Conservation (phyloP, 225 moss, liverwort and hornwort species). For the Neckera pumila region DNA sequence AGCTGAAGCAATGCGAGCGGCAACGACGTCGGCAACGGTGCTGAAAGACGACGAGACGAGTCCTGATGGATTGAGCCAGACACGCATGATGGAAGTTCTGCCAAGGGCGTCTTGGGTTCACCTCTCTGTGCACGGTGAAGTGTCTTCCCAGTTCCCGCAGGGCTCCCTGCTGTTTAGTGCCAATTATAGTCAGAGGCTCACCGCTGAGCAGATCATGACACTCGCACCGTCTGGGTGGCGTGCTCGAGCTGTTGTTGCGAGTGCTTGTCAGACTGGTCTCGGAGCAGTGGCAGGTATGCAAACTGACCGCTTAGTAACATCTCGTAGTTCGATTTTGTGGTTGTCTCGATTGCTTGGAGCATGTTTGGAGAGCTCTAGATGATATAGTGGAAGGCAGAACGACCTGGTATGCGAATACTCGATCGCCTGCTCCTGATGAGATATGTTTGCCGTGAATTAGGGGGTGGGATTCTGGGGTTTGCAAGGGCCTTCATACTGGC, state of each 20-base stretch:
- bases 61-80: neutral
- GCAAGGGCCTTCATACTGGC: too few relatives aligned
- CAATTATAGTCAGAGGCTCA: neutral
- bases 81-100: neutral
- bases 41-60: neutral
- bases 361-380: too few relatives aligned
- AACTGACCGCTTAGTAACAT: too few relatives aligned
- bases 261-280: neutral
- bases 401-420: too few relatives aligned
- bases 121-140: neutral
- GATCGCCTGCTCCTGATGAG: too few relatives aligned
- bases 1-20: neutral
- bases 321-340: too few relatives aligned
- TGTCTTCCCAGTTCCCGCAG: neutral
- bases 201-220: neutral
- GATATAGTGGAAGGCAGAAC: too few relatives aligned
- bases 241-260: neutral
- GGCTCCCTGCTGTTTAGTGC: neutral
- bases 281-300: neutral
- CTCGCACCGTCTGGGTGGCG: neutral
- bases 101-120: neutral
- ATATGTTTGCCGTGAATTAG: too few relatives aligned
- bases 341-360: too few relatives aligned
- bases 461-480: too few relatives aligned
- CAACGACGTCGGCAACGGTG: neutral